Evolutionary conservation across 805 yeast genomes (phyloP).

Genomic region (Candida quercuum): DNA sequence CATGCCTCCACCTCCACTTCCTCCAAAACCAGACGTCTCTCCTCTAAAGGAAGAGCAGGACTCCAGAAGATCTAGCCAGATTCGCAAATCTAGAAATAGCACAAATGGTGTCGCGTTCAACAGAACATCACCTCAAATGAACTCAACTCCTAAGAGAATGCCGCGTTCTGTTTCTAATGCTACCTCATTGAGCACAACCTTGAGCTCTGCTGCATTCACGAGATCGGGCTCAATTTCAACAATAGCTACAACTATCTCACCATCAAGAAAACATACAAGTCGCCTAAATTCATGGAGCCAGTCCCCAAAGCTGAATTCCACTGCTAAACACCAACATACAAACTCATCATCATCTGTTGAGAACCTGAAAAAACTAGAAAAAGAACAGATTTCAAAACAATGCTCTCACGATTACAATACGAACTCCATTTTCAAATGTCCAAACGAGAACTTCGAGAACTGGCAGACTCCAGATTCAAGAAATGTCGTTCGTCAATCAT

Average conservation of each 20-base stretch:
- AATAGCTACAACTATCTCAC: slow-evolving; percentile 15
- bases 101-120: slow-evolving; percentile 15
- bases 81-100: background rate
- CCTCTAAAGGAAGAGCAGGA: background rate
- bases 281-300: slow-evolving; percentile 3
- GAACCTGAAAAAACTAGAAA: slow-evolving; percentile 17
- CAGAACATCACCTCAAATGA: slow-evolving; percentile 13
- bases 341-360: slow-evolving; percentile 18
- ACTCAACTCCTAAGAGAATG: slow-evolving; percentile 1
- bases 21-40: no score
- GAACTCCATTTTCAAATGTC: slow-evolving; percentile 4
- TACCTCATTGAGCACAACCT: slow-evolving; percentile 11
- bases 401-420: slow-evolving; percentile 11
- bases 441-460: slow-evolving; percentile 1
- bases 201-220: slow-evolving; percentile 7
- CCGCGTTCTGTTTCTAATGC: slow-evolving; percentile 18
- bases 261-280: slow-evolving; percentile 10
- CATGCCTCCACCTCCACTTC: slow-evolving; percentile 4
- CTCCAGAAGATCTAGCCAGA: background rate
- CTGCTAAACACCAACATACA: slow-evolving; percentile 3
- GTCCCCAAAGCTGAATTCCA: background rate
- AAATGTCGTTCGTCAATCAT: slow-evolving; percentile 20
- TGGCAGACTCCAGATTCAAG: slow-evolving; percentile 21
- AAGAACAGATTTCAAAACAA: slow-evolving; percentile 18
- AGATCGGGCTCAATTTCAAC: slow-evolving; percentile 22